Base-by-base conservation (phyloP, 2,329 filamentous ascomycete genomes). In the Pseudopithomyces maydicus region DNA sequence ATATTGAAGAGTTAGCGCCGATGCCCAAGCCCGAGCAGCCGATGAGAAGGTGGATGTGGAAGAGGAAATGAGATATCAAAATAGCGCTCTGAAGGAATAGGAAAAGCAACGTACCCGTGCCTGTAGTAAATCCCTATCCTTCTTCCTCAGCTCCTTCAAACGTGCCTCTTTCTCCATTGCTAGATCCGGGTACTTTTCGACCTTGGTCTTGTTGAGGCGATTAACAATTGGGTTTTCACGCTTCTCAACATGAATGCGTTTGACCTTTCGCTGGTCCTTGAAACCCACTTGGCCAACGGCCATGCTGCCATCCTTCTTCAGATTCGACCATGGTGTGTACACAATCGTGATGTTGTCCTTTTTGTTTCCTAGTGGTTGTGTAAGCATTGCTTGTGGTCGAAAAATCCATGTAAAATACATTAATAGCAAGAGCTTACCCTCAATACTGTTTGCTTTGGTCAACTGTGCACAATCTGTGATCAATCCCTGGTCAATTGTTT, bases 361-460 rank as follows among this genome's bases (percentile, higher is more conserved):
- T 79, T 99, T 99, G 82, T 99, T 99, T 62, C 95, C 90, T 32
- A 46, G 17, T 14, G 12, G 8, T 29, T 20, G 29, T 33, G 12
- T 50, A 19, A 42, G 17, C 38, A 42, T 42, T 42, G 2, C 19
- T 42, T 42, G 19, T 4, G 6, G n/a, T 12, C 17, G 36, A 7
- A 39, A 36, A 36, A 6, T 14, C 33, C 26, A n/a, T 17, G 6
- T 23, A 29, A 38, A 32, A 17, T 35, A n/a, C 39, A 17, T 5
- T 17, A n/a, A 23, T 29, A 29, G 23, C 14, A 55, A 17, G 6
- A 44, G 26, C 52, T 43, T 49, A 64, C 91, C 95, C 81, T 99
- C 95, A 68, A 99, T 99, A 56, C 92, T 97, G 79, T 99, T 99
- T 61, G 95, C 95, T 79, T 99, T 99, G 55, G 95, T 99, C 68